Conservation (phyloP, 192 early-diverging fungal genomes). For the Helicostylum pulchrum region DNA sequence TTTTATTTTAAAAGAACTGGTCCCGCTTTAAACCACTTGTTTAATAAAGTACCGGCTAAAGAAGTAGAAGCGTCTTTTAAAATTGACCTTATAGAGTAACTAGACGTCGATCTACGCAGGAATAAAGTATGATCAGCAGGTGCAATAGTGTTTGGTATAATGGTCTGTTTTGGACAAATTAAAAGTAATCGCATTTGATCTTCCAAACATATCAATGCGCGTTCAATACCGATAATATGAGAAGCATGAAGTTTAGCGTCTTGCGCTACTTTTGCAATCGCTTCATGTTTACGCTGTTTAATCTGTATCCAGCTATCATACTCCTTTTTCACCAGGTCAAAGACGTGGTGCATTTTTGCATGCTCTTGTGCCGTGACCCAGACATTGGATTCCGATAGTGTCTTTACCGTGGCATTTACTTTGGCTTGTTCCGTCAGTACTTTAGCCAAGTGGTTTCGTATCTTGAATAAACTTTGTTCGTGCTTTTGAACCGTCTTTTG, state of each 20-base stretch:
- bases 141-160: too few species aligned
- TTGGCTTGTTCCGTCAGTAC: neutral
- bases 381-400: neutral
- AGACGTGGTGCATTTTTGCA: neutral
- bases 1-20: too few species aligned
- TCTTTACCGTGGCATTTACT: neutral
- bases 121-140: too few species aligned
- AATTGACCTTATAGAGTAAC: too few species aligned
- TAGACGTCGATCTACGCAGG: too few species aligned
- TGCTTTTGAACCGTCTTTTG: constrained; percentile 4
- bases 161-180: neutral
- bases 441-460: neutral
- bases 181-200: neutral
- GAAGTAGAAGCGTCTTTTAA: too few species aligned
- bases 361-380: constrained; percentile 5
- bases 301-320: neutral
- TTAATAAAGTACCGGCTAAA: too few species aligned
- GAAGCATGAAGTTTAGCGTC: neutral
- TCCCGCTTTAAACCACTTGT: too few species aligned
- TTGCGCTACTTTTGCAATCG: neutral
- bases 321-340: neutral
- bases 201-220: neutral
- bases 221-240: constrained; percentile 3
- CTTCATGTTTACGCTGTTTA: neutral
- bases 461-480: neutral